These are phyloP conservation scores for Chlorophyllum brunneum DNA, from an alignment of 768 basidiomycete genomes.

Conservation along the genomic window DNA sequence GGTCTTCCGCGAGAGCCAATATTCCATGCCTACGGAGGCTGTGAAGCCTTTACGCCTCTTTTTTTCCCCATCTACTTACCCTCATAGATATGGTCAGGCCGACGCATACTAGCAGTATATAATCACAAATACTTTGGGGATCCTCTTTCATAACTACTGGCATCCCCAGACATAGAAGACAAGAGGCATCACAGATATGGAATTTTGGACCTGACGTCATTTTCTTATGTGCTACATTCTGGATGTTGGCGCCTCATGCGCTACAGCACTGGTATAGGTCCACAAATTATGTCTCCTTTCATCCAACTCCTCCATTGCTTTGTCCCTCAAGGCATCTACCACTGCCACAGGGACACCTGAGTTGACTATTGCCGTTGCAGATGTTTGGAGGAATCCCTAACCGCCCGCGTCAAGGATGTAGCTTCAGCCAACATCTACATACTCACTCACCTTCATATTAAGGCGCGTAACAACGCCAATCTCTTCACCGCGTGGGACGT, in stretches of 20 bases:
- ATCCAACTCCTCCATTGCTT: constrained; percentile 12
- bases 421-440: background rate
- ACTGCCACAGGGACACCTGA: background rate
- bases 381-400: constrained; percentile 4
- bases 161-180: too few relatives aligned
- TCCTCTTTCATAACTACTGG: too few relatives aligned
- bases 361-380: background rate
- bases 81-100: too few relatives aligned
- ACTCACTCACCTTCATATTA: constrained; percentile 9
- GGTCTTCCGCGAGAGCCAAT: too few relatives aligned
- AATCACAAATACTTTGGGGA: too few relatives aligned
- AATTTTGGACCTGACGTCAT: background rate
- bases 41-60: too few relatives aligned
- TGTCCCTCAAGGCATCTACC: constrained; percentile 4
- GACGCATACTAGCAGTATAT: too few relatives aligned
- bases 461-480: constrained; percentile 1
- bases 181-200: too few relatives aligned
- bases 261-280: constrained; percentile 10
- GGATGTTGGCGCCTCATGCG: background rate
- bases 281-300: constrained; percentile 1
- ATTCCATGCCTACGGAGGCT: too few relatives aligned
- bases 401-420: background rate
- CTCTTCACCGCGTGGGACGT: constrained; percentile 4
- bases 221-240: background rate
- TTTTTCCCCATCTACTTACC: too few relatives aligned